phyloP scores from a whole-genome alignment of 2,329 filamentous ascomycete genomes.

The Diaporthe caulivora region DNA sequence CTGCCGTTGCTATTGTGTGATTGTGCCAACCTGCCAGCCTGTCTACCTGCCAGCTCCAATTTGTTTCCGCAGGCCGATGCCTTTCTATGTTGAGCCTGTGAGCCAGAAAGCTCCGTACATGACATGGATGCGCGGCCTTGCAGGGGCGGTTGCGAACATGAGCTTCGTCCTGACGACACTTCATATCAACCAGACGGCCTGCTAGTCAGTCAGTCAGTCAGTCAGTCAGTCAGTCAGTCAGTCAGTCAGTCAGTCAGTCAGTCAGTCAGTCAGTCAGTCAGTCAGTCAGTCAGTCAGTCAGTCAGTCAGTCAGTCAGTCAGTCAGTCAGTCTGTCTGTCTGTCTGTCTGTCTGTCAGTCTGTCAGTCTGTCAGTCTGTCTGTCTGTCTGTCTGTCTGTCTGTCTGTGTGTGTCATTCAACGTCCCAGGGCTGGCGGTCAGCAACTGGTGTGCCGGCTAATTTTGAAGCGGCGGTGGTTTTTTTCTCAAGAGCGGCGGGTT shows the following conservation, averaged over 20 bases:
- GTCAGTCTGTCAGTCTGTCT: no score
- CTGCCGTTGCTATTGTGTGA: not conserved
- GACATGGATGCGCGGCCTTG: not conserved
- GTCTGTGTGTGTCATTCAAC: not conserved
- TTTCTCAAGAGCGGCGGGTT: not conserved
- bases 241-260: no score
- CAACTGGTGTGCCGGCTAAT: conserved; percentile 4
- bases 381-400: no score
- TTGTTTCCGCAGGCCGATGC: not conserved
- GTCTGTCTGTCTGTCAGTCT: no score
- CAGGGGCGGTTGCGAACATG: conserved; percentile 33
- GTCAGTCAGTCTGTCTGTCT: no score
- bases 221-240: no score
- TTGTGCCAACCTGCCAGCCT: not conserved
- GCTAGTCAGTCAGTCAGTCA: no score
- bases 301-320: no score
- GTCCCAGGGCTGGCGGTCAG: not conserved
- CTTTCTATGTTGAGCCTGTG: not conserved
- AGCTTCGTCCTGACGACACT: conserved; percentile 24
- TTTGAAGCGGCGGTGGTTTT: not conserved
- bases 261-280: no score
- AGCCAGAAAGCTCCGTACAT: not conserved
- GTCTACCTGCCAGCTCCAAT: not conserved
- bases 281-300: no score
- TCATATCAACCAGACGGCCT: not conserved